phyloP scores from a whole-genome alignment of 805 yeast genomes.

The Wickerhamiella hasegawae region DNA sequence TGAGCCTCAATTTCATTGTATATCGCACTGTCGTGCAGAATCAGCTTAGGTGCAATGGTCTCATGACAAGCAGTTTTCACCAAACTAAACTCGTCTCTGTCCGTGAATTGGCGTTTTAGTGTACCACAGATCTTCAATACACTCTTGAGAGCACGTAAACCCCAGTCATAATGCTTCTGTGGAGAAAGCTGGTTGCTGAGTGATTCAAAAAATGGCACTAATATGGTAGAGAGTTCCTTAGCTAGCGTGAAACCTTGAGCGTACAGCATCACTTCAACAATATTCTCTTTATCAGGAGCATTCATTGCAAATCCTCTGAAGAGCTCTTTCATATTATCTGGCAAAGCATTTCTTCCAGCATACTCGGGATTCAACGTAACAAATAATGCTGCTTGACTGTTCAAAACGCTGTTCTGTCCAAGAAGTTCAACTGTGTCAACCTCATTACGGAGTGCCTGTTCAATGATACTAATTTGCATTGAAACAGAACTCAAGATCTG shows the following conservation, averaged over 20 bases:
- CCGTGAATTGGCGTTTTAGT: constrained; percentile 14
- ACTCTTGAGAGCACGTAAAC: constrained; percentile 64
- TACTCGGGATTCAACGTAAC: constrained; percentile 87
- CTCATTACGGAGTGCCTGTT: constrained; percentile 28
- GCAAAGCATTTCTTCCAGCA: constrained; percentile 65
- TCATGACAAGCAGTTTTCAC: constrained; percentile 37
- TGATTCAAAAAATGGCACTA: constrained; percentile 39
- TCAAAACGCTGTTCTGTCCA: constrained; percentile 12
- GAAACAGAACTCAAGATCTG: constrained; percentile 71
- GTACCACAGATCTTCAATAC: constrained; percentile 44
- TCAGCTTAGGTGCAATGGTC: constrained; percentile 52
- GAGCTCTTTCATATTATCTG: constrained; percentile 68
- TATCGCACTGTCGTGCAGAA: constrained; percentile 32
- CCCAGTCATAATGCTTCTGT: constrained; percentile 81
- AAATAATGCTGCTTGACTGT: constrained; percentile 41
- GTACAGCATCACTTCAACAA: constrained; percentile 54
- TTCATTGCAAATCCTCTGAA: constrained; percentile 65
- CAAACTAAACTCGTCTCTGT: constrained; percentile 20
- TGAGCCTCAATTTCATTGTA: constrained; percentile 20
- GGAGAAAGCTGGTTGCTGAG: constrained; percentile 28
- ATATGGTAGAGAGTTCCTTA: constrained; percentile 25
- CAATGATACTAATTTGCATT: constrained; percentile 59
- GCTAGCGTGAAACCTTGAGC: constrained; percentile 55
- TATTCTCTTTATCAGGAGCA: constrained; percentile 50
- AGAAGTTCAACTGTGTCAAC: constrained; percentile 12